phyloP scores from a whole-genome alignment of 352 stramenopile species.

The Globisporangium spiculum region DNA sequence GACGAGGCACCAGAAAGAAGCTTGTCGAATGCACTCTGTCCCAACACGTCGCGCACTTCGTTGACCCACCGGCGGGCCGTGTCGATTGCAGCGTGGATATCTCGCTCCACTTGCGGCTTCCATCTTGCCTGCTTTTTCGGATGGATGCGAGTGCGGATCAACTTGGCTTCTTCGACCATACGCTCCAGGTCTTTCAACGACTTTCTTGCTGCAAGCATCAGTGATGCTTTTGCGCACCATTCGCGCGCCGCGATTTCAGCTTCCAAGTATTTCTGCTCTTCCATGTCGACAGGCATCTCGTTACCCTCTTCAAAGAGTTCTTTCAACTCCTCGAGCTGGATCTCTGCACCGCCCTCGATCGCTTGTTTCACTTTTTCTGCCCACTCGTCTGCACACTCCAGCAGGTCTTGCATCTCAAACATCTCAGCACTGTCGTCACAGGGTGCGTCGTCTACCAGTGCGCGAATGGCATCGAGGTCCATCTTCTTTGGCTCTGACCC shows the following conservation, averaged over 20 bases:
- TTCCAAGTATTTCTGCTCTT: conserved; percentile 77
- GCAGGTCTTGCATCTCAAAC: conserved; percentile 89
- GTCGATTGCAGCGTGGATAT: conserved; percentile 71
- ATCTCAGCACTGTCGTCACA: conserved; percentile 84
- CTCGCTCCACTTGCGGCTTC: conserved; percentile 80
- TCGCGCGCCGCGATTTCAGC: conserved; percentile 77
- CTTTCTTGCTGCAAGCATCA: conserved; percentile 54
- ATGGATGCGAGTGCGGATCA: conserved; percentile 68
- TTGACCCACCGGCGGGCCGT: conserved; percentile 70
- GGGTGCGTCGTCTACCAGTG: conserved; percentile 81
- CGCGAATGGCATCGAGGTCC: conserved; percentile 74
- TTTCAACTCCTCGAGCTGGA: conserved; percentile 67
- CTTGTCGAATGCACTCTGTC: conserved; percentile 56
- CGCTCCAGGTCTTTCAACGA: conserved; percentile 67
- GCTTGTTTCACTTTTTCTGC: conserved; percentile 70
- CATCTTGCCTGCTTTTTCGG: conserved; percentile 76
- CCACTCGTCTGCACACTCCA: conserved; percentile 85
- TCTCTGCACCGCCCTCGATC: conserved; percentile 71
- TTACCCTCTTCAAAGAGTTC: conserved; percentile 75
- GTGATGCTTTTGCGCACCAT: conserved; percentile 58
- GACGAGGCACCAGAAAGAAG: conserved; percentile 38
- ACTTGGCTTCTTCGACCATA: conserved; percentile 55
- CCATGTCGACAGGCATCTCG: conserved; percentile 88
- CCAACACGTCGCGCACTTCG: conserved; percentile 71
- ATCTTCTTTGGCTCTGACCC: conserved; percentile 71